Percentiles rank a stretch among this genome's conserved stretches.
phyloP scores from a whole-genome alignment of 176 grass and related monocot genomes.

The Themeda triandra region DNA sequence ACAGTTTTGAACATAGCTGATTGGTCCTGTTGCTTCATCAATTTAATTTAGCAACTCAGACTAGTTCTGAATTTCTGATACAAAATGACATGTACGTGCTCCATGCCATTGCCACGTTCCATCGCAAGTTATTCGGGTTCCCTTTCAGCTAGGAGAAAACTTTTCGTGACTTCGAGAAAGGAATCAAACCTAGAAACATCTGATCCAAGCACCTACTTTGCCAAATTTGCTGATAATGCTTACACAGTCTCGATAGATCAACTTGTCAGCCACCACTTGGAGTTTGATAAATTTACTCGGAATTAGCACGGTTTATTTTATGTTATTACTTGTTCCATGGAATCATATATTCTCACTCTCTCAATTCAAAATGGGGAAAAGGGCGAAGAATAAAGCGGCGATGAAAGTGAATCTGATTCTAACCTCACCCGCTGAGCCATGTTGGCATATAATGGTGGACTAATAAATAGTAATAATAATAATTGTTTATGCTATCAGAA shows the following conservation, averaged over 20 bases:
- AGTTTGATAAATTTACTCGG: background rate
- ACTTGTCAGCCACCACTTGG: background rate
- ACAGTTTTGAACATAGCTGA: background rate
- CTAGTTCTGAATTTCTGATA: background rate
- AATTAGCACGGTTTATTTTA: background rate
- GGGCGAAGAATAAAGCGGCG: slow-evolving; percentile 21
- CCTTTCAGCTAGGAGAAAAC: background rate
- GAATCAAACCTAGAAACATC: background rate
- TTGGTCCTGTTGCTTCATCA: background rate
- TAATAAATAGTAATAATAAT: background rate
- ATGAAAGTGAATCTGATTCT: background rate
- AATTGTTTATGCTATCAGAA: background rate
- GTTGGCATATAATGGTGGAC: background rate
- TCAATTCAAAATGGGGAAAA: background rate
- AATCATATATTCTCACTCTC: background rate
- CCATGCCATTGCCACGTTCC: background rate
- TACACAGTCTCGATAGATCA: background rate
- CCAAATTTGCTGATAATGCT: background rate
- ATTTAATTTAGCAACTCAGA: background rate
- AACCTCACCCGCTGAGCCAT: background rate
- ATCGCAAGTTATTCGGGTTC: background rate
- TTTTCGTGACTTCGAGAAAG: background rate
- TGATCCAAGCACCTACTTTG: background rate
- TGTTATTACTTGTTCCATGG: background rate
- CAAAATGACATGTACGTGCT: background rate